Evolutionary conservation across 352 stramenopile species (phyloP).

Genomic region (Globisporangium solare): DNA sequence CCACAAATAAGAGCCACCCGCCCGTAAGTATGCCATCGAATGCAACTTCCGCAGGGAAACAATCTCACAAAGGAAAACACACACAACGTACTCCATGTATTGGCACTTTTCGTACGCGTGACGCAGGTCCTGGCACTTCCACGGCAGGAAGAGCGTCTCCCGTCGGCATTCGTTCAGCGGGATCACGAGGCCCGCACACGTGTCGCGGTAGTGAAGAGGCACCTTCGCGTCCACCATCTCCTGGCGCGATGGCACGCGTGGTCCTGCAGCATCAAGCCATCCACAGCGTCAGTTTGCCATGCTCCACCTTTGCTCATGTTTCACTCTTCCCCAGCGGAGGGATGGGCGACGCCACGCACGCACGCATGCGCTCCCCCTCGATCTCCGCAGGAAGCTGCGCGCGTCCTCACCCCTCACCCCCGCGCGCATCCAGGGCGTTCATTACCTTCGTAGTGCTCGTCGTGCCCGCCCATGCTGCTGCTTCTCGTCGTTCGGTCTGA

Average conservation of each 20-base stretch:
- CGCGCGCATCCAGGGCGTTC: not conserved
- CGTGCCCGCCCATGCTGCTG: slow-evolving; percentile 56
- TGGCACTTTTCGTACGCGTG: slow-evolving; percentile 99
- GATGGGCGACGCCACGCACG: no score
- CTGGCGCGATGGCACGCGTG: slow-evolving; percentile 74
- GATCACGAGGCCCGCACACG: slow-evolving; percentile 93
- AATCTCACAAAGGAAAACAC: no score
- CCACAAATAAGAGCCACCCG: slow-evolving; percentile 1
- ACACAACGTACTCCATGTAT: slow-evolving; percentile 84
- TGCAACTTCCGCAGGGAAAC: not conserved
- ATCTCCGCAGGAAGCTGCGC: no score
- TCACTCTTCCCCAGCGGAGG: no score
- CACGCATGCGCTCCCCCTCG: no score
- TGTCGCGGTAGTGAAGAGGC: slow-evolving; percentile 93
- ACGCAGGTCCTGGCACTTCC: slow-evolving; percentile 95
- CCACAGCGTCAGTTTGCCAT: slow-evolving; percentile 4
- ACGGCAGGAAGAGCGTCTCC: slow-evolving; percentile 92
- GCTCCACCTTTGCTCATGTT: no score
- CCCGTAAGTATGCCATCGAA: not conserved
- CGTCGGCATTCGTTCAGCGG: slow-evolving; percentile 94
- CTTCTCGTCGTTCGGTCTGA: slow-evolving; percentile 28
- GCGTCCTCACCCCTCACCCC: not conserved
- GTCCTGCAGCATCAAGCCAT: slow-evolving; percentile 29
- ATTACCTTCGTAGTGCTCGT: slow-evolving; percentile 63
- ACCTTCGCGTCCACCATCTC: slow-evolving; percentile 93